Base-by-base conservation (phyloP, 495 filamentous ascomycete species). In the Xylaria acuta region DNA sequence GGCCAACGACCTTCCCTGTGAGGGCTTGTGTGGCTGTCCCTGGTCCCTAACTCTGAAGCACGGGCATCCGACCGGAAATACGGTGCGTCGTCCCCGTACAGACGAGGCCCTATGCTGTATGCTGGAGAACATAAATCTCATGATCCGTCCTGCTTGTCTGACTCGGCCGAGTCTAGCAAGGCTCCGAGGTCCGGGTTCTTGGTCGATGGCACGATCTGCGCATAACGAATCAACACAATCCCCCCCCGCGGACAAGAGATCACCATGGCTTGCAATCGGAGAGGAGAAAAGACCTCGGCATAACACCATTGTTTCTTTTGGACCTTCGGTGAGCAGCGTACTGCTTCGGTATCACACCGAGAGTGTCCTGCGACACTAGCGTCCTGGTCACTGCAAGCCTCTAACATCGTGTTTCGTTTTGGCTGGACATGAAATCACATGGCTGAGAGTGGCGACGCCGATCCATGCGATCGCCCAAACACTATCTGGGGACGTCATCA, bases 31-130 rank as follows among this genome's bases (percentile, higher is more conserved):
- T 58, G 64, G 64, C 64, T 51, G 18, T 1, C 34, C 27, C 64
- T 51, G 16, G 18, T 41, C 36, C 36, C 11, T 22, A 41, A 49
- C 1, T 12, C 18, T 66, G 64, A 66, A 45, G 27, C 64, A 66
- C 22, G 20, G 34, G 59, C 59, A n/a, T 34, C 16, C 12, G 32
- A 43, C 32, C 69, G 69, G 69, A 71, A 71, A 71, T 40, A 22
- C 69, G 69, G 69, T 71, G 49, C 62, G 69, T 22, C 1, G 8
- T 36, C 45, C 47, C 69, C 59, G 59, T 30, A 22, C 20, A 64
- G 38, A 65, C 25, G 56, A 53, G 32, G 16, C 49, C 25, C 65
- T 12, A 16, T 43, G 36, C 36, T 64, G 60, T 12, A 16, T 43
- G 36, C 36, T 64, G 60, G n/a, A 56, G 18, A 53, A 30, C 47